These are phyloP conservation scores for Pestalotiopsis sp. DNA, from an alignment of 2,329 filamentous ascomycete species.

Conservation along the genomic window DNA sequence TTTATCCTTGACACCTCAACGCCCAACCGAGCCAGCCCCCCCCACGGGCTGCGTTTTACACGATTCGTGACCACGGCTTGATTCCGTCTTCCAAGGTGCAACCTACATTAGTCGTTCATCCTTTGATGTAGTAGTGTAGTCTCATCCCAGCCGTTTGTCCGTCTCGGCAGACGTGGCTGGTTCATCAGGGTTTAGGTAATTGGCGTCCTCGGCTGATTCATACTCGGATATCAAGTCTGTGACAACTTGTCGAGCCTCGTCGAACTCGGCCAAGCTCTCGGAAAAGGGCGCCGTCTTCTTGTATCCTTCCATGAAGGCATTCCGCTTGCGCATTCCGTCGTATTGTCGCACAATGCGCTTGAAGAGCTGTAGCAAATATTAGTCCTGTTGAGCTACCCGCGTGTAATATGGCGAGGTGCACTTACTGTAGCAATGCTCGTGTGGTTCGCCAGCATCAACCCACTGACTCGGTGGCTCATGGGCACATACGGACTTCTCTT, in stretches of 20 bases:
- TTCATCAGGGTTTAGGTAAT: slow-evolving; percentile 82
- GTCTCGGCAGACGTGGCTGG: slow-evolving; percentile 54
- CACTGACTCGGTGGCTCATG: slow-evolving; percentile 91
- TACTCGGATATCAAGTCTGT: slow-evolving; percentile 92
- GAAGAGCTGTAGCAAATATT: slow-evolving; percentile 63
- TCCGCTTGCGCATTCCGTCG: slow-evolving; percentile 91
- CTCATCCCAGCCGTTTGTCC: slow-evolving; percentile 50
- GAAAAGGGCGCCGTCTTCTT: slow-evolving; percentile 94
- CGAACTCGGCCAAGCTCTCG: slow-evolving; percentile 91
- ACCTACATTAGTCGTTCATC: neutral
- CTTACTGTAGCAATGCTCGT: slow-evolving; percentile 89
- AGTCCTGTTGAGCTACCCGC: neutral
- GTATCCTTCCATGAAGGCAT: slow-evolving; percentile 94
- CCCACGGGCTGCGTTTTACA: neutral
- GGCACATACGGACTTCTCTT: slow-evolving; percentile 96
- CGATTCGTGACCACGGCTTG: neutral
- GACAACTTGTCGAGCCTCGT: slow-evolving; percentile 90
- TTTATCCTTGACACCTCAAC: neutral
- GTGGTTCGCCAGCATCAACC: slow-evolving; percentile 97
- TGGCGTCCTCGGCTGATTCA: slow-evolving; percentile 87
- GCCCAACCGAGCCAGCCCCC: neutral
- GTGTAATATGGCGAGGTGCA: neutral
- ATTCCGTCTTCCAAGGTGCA: neutral
- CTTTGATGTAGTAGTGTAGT: neutral
- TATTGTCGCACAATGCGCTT: slow-evolving; percentile 92